Percentiles rank a stretch among this genome's conserved stretches.
Evolutionary conservation across 495 filamentous ascomycete genomes (phyloP).

Genomic region (Copromyces sp.): DNA sequence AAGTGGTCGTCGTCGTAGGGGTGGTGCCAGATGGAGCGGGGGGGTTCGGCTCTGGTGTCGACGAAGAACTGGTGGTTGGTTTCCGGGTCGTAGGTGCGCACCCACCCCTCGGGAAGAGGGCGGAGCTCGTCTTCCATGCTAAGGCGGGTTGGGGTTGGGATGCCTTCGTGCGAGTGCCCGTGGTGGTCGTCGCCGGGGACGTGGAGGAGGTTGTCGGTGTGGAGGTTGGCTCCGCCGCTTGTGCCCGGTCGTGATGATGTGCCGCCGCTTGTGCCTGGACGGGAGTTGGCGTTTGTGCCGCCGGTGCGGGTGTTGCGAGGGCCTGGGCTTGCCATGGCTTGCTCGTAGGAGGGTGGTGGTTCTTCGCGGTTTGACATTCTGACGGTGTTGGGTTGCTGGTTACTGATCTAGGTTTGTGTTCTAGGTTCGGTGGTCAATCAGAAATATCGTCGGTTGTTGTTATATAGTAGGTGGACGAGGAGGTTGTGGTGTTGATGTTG

Average conservation of each 20-base stretch:
- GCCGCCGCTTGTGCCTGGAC: not conserved
- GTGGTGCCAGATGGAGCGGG: constrained; percentile 23
- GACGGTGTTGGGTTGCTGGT: not conserved
- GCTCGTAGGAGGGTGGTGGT: constrained; percentile 12
- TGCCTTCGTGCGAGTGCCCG: constrained; percentile 7
- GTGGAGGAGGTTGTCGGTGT: not conserved
- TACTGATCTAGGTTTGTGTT: not conserved
- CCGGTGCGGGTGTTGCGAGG: not conserved
- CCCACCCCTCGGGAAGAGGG: constrained; percentile 17
- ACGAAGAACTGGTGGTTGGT: constrained; percentile 26
- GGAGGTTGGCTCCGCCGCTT: not conserved
- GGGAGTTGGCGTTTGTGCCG: too few species aligned
- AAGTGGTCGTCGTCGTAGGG: constrained; percentile 21
- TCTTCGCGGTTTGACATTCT: constrained; percentile 5
- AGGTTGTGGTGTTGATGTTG: not conserved
- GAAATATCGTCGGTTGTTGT: not conserved
- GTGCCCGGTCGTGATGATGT: not conserved
- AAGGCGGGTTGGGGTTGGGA: constrained; percentile 17
- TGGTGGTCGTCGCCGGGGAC: not conserved
- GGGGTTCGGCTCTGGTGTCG: constrained; percentile 16
- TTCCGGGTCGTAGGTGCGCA: constrained; percentile 19
- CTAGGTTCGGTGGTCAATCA: not conserved
- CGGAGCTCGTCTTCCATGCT: constrained; percentile 27
- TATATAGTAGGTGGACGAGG: not conserved
- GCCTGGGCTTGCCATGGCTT: not conserved